Evolutionary conservation across 345 rosid species (phyloP), one percentile per base, ranked within the genome.

Genomic region (Salix brachista): DNA sequence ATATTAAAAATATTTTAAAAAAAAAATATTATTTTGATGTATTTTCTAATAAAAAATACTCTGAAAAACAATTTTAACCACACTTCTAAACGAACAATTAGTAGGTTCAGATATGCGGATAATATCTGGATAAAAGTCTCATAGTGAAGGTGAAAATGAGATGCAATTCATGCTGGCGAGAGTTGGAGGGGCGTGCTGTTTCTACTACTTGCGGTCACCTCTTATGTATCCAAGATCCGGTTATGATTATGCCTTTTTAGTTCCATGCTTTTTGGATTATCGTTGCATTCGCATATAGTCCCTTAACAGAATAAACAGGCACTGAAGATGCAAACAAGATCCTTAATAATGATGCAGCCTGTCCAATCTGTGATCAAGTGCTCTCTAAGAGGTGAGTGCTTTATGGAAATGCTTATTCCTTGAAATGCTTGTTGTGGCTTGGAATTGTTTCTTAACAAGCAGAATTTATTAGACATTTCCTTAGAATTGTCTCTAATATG

Each of bases 141-240:
- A 62, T 68, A 83, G 75, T 46, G 70, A 75, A 77, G 81, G 82
- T 74, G 82, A 83, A 86, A 70, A 96, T 96, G 99, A 92, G 91
- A 88, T 96, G 99, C 93, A 93, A 93, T 34, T 92, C 93, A 0
- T 96, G 99, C 80, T 93, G 99, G 99, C 91, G 91, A 75, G 98
- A 96, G 78, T 78, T 96, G 84, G 97, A 93, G 80, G 97, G 97
- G 71, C 90, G 92, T 48, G 99, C 99, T 7, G 74, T 96, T 77
- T 77, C 92, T 77, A 93, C 99, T 52, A 92, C 96, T 17, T 96
- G 98, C 61, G 99, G 96, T 73, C 97, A 96, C 79, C 84, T 96
- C 58, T 83, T 93, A 77, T 96, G 98, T 96, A 93, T 28, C 30
- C 30, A 28, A 28, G 30, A 28, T 28, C 30, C 30, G 30, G 2